phyloP scores from a whole-genome alignment of 2,329 filamentous ascomycete genomes.

The Berkeleyomyces basicola region DNA sequence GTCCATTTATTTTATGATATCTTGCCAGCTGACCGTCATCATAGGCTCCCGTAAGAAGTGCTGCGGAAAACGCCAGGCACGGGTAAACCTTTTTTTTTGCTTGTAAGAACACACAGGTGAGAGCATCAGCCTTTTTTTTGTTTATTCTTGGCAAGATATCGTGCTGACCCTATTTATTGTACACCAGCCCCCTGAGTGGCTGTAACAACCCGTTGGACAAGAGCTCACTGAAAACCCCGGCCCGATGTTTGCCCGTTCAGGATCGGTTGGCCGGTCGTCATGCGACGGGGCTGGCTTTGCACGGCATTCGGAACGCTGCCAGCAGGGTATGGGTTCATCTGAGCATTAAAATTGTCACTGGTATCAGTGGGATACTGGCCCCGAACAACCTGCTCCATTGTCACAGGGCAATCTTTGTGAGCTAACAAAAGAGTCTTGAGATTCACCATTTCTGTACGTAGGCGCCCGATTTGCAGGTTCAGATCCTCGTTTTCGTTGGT shows the following conservation, averaged over 20 bases:
- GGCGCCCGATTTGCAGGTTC: constrained; percentile 62
- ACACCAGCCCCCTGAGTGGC: background rate
- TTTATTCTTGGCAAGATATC: background rate
- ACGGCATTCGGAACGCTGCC: background rate
- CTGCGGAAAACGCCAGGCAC: background rate
- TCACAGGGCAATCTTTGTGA: constrained; percentile 91
- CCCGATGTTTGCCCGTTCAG: constrained; percentile 8
- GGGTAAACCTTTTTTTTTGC: background rate
- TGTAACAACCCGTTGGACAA: background rate
- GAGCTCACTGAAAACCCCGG: constrained; percentile 1
- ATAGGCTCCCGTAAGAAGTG: background rate
- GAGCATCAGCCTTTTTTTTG: background rate
- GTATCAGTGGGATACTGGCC: constrained; percentile 36
- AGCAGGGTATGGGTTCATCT: constrained; percentile 37
- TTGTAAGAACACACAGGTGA: background rate
- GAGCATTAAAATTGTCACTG: constrained; percentile 34
- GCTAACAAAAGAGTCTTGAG: constrained; percentile 83
- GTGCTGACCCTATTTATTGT: background rate
- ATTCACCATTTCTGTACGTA: constrained; percentile 86
- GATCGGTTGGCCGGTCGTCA: constrained; percentile 10
- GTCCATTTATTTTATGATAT: constrained; percentile 6
- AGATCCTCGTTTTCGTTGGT: constrained; percentile 82
- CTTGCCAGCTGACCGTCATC: background rate
- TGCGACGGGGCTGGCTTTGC: constrained; percentile 6
- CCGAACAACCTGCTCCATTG: constrained; percentile 50